A percentile compares a stretch with the other conserved stretches of the same genome.
phyloP scores from a whole-genome alignment of 2,329 filamentous ascomycete species.

The Ophiocordyceps camponoti-saundersi region DNA sequence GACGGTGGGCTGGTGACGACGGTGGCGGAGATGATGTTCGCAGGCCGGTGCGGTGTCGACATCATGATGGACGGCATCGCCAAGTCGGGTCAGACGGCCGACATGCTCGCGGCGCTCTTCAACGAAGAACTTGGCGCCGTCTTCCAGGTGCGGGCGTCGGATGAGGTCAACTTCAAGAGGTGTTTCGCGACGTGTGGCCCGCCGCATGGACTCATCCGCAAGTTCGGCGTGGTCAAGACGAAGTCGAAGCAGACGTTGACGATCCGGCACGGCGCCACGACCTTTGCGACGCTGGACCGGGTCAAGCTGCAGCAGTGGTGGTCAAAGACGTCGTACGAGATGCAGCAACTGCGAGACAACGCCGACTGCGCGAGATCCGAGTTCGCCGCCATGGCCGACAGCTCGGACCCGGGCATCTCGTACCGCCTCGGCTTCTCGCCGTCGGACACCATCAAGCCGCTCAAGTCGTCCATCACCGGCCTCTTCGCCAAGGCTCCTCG shows the following conservation, averaged over 20 bases:
- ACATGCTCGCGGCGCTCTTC: constrained; percentile 67
- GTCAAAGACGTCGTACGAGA: constrained; percentile 74
- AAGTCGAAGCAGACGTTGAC: constrained; percentile 57
- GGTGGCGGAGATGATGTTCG: constrained; percentile 94
- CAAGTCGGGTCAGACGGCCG: constrained; percentile 41
- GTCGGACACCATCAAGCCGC: constrained; percentile 55
- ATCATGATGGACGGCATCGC: constrained; percentile 63
- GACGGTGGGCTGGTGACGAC: constrained; percentile 88
- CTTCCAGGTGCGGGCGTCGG: constrained; percentile 77
- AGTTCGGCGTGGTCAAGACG: constrained; percentile 61
- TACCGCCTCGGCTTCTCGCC: constrained; percentile 74
- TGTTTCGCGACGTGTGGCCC: constrained; percentile 86
- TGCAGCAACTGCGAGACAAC: constrained; percentile 85
- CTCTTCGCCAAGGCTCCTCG: constrained; percentile 45
- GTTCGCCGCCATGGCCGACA: constrained; percentile 56
- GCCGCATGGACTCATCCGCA: constrained; percentile 64
- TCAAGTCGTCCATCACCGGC: constrained; percentile 26
- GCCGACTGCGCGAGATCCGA: constrained; percentile 74
- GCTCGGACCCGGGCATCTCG: constrained; percentile 63
- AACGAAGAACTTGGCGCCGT: constrained; percentile 93
- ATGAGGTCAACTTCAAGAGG: constrained; percentile 71
- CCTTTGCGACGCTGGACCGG: constrained; percentile 53
- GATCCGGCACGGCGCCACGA: constrained; percentile 52
- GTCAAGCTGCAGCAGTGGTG: constrained; percentile 70
- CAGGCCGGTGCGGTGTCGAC: constrained; percentile 75